Evolutionary conservation across 225 moss, liverwort and hornwort species (phyloP).

Genomic region (Anthoceros angustus): DNA sequence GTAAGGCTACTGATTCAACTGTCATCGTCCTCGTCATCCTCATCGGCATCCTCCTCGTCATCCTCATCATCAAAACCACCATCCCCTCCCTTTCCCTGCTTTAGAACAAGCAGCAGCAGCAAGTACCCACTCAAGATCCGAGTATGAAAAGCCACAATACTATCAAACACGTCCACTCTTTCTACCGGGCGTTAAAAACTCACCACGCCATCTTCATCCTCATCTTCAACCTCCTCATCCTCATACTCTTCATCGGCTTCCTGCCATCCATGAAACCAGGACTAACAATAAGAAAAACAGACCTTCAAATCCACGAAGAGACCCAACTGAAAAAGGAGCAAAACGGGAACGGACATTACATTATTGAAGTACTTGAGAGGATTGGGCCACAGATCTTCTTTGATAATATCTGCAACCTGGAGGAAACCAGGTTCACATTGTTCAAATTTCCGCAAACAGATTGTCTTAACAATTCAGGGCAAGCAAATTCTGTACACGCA

Average conservation of each 20-base stretch:
- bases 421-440: neutral
- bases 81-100: conserved; percentile 44
- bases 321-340: neutral
- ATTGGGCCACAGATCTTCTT: conserved; percentile 98
- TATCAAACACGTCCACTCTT: neutral
- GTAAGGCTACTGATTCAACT: conserved; percentile 13
- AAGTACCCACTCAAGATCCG: neutral
- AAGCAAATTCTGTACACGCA: neutral
- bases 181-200: conserved; percentile 11
- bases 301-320: neutral
- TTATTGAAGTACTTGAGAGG: conserved; percentile 97
- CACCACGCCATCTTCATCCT: conserved; percentile 76
- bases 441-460: neutral
- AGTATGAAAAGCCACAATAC: too few species aligned
- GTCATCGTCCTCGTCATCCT: conserved; percentile 61
- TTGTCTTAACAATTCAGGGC: neutral
- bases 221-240: conserved; percentile 70
- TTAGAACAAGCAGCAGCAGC: conserved; percentile 5
- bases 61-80: conserved; percentile 64
- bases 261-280: conserved; percentile 18
- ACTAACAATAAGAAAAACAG: neutral
- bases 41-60: conserved; percentile 82
- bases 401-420: conserved; percentile 98
- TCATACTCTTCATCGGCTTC: conserved; percentile 69
- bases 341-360: conserved; percentile 17